Evolutionary conservation across 768 basidiomycete species (phyloP).

Genomic region (Pisolithus orientalis): DNA sequence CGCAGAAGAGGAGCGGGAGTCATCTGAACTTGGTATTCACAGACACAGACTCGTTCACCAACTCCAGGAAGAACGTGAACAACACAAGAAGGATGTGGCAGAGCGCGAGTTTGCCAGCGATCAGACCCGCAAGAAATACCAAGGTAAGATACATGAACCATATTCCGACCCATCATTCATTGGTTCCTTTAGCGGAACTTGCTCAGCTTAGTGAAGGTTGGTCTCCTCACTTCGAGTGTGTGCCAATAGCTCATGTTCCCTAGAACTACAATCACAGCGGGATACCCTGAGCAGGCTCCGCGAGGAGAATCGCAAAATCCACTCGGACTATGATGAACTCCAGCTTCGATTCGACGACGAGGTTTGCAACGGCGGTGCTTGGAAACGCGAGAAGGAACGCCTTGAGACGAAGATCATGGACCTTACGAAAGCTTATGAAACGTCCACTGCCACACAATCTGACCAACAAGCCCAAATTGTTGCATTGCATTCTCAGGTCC

Average conservation of each 20-base stretch:
- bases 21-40: constrained; percentile 57
- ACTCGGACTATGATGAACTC: constrained; percentile 70
- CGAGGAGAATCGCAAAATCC: constrained; percentile 73
- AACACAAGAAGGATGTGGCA: constrained; percentile 72
- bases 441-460: constrained; percentile 60
- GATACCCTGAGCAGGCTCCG: constrained; percentile 70
- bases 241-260: constrained; percentile 5
- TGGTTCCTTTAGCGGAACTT: constrained; percentile 50
- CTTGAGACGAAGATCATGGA: constrained; percentile 78
- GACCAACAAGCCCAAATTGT: constrained; percentile 86
- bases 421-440: constrained; percentile 68
- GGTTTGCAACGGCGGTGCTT: constrained; percentile 67
- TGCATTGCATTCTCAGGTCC: constrained; percentile 77
- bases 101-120: constrained; percentile 74
- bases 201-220: constrained; percentile 75
- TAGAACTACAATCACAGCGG: constrained; percentile 74
- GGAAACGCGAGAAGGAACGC: constrained; percentile 86
- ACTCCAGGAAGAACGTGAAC: constrained; percentile 72
- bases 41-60: constrained; percentile 67
- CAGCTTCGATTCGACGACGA: constrained; percentile 74
- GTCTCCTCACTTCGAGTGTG: constrained; percentile 5
- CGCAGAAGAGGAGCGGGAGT: constrained; percentile 62
- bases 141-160: constrained; percentile 40
- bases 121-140: constrained; percentile 83
- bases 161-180: constrained; percentile 5